A percentile compares a stretch with the other conserved stretches of the same genome.
These are phyloP conservation scores for Trichoderma erinaceum DNA, from an alignment of 495 filamentous ascomycete genomes.

Conservation along the genomic window DNA sequence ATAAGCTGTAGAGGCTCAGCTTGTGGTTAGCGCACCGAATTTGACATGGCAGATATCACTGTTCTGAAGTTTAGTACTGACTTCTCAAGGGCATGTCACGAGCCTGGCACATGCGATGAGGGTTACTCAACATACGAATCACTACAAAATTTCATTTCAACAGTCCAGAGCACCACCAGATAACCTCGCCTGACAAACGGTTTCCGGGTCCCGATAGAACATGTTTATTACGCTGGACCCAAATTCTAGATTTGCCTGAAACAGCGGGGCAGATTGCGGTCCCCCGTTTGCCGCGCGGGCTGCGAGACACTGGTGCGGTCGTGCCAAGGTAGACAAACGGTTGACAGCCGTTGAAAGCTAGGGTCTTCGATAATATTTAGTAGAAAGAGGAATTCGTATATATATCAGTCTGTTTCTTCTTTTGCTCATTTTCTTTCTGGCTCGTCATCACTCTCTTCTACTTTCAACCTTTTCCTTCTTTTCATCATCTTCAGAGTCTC, in stretches of 20 bases:
- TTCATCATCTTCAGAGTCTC: background rate
- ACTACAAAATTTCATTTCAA: too few relatives aligned
- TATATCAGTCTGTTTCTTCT: background rate
- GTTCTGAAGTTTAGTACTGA: too few relatives aligned
- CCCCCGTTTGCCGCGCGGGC: constrained; percentile 3
- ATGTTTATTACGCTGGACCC: background rate
- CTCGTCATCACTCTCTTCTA: background rate
- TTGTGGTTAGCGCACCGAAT: too few relatives aligned
- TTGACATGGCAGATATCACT: too few relatives aligned
- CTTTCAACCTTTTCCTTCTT: background rate
- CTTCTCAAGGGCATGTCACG: too few relatives aligned
- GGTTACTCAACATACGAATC: too few relatives aligned
- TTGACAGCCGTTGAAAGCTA: background rate
- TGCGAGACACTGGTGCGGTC: background rate
- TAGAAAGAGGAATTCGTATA: background rate
- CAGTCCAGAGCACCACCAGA: too few relatives aligned
- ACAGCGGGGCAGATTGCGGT: background rate
- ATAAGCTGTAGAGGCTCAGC: too few relatives aligned
- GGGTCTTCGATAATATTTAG: background rate
- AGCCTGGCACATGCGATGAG: too few relatives aligned
- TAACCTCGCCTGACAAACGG: background rate
- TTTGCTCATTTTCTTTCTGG: background rate
- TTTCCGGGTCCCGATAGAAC: background rate
- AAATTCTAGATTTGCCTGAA: background rate
- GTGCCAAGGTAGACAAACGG: background rate